A percentile compares a stretch with the other conserved stretches of the same genome.
Conservation (phyloP, 73 alveolate genomes). For the Paramecium sonneborni region DNA sequence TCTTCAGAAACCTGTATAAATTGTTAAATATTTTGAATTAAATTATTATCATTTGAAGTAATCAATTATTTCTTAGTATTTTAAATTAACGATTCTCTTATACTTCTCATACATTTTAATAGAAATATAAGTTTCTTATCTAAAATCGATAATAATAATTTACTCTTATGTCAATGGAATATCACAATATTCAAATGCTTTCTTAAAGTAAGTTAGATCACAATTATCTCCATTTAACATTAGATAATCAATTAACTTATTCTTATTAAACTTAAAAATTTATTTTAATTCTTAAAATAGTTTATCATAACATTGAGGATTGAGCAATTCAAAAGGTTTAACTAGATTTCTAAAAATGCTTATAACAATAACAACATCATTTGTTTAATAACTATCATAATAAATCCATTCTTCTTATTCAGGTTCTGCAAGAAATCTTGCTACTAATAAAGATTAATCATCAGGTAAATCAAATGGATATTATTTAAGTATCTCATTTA, state of each 20-base stretch:
- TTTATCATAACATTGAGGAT: not conserved
- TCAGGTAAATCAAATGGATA: not conserved
- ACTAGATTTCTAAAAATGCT: slow-evolving; percentile 1
- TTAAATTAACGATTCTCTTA: not conserved
- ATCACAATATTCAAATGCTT: slow-evolving; percentile 42
- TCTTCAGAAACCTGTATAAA: slow-evolving; percentile 35
- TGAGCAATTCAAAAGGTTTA: slow-evolving; percentile 1
- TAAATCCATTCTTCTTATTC: slow-evolving; percentile 39
- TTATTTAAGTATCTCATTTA: not conserved
- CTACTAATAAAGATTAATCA: not conserved
- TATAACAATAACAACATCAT: slow-evolving; percentile 1
- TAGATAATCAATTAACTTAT: not conserved
- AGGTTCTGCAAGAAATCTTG: slow-evolving; percentile 22
- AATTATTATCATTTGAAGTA: slow-evolving; percentile 23
- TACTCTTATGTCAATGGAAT: not conserved
- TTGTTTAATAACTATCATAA: not conserved
- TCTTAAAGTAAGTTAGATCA: not conserved
- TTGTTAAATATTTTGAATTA: slow-evolving; percentile 4
- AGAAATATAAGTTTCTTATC: not conserved
- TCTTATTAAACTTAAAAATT: not conserved
- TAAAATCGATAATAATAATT: not conserved
- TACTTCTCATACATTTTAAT: not conserved
- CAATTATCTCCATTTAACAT: slow-evolving; percentile 20
- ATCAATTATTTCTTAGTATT: not conserved
- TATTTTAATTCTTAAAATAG: not conserved